phyloP scores from a whole-genome alignment of 1,284 basidiomycete genomes.

The Trichosporon inkin region DNA sequence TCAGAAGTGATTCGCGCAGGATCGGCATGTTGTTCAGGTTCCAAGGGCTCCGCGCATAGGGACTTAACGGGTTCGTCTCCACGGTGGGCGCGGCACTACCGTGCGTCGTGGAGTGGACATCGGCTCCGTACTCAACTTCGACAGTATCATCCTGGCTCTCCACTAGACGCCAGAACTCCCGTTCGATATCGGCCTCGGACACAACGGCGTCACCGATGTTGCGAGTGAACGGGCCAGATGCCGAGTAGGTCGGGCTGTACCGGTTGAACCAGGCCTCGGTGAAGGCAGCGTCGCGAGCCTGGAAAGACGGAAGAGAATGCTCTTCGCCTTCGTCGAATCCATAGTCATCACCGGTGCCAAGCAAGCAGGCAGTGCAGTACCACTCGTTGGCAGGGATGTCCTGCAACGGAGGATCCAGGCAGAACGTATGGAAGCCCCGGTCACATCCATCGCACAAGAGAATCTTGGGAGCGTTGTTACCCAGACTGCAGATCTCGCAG shows the following conservation, averaged over 20 bases:
- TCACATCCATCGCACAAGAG: slow-evolving; percentile 96
- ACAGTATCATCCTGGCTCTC: slow-evolving; percentile 85
- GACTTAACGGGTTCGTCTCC: slow-evolving; percentile 82
- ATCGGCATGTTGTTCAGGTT: slow-evolving; percentile 98
- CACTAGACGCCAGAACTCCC: slow-evolving; percentile 95
- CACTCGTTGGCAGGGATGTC: slow-evolving; percentile 81
- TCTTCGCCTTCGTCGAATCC: slow-evolving; percentile 99
- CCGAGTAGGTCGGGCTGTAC: slow-evolving; percentile 58
- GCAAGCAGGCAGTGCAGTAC: slow-evolving; percentile 91
- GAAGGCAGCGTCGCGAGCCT: slow-evolving; percentile 84
- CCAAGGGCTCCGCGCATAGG: slow-evolving; percentile 89
- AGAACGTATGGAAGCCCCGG: slow-evolving; percentile 93
- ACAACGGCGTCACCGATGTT: slow-evolving; percentile 63
- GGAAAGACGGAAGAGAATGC: slow-evolving; percentile 86
- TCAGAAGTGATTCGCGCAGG: slow-evolving; percentile 65
- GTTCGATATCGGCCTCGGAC: slow-evolving; percentile 85
- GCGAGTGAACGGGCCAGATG: slow-evolving; percentile 30
- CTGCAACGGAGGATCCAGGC: slow-evolving; percentile 82
- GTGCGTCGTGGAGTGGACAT: slow-evolving; percentile 95
- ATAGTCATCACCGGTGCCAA: slow-evolving; percentile 93
- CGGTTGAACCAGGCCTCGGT: slow-evolving; percentile 78
- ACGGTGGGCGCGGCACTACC: slow-evolving; percentile 94
- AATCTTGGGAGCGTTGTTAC: slow-evolving; percentile 83
- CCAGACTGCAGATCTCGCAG: slow-evolving; percentile 87
- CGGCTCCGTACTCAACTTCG: slow-evolving; percentile 97